Percentiles rank a stretch among this genome's conserved stretches.
These are phyloP conservation scores for Schizophyllum commune DNA, from an alignment of 1,284 basidiomycete genomes.

Conservation along the genomic window DNA sequence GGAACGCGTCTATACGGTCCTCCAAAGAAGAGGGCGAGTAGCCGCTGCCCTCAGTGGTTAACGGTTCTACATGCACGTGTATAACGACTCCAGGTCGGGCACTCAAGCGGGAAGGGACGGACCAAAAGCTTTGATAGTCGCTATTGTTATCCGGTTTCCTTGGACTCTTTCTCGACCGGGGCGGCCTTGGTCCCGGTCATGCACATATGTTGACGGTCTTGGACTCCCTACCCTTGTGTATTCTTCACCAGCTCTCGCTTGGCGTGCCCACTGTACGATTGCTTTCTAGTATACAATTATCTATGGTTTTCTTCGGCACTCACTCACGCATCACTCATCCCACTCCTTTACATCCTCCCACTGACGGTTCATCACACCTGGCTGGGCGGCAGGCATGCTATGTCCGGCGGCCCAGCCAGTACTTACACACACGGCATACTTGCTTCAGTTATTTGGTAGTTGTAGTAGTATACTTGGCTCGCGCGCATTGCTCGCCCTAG, in stretches of 20 bases:
- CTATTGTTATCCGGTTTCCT: neutral
- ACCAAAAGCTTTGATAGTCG: neutral
- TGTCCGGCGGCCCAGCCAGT: too few relatives aligned
- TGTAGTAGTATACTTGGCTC: neutral
- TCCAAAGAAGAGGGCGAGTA: neutral
- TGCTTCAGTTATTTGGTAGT: neutral
- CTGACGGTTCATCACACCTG: too few relatives aligned
- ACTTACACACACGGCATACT: neutral
- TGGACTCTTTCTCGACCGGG: neutral
- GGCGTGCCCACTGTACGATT: neutral
- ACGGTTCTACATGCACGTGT: neutral
- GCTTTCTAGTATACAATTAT: neutral
- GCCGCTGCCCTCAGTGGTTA: neutral
- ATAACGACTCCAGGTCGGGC: neutral
- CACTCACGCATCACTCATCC: neutral
- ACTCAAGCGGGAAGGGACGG: neutral
- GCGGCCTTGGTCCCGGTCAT: neutral
- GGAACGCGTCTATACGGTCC: constrained; percentile 14
- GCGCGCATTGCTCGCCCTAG: neutral
- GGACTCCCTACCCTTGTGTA: neutral
- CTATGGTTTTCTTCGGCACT: neutral
- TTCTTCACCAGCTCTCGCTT: neutral
- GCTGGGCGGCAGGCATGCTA: too few relatives aligned
- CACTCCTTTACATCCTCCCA: neutral
- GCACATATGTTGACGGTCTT: neutral